Conservation (phyloP, 768 basidiomycete species). For the Podaxis sp. region DNA sequence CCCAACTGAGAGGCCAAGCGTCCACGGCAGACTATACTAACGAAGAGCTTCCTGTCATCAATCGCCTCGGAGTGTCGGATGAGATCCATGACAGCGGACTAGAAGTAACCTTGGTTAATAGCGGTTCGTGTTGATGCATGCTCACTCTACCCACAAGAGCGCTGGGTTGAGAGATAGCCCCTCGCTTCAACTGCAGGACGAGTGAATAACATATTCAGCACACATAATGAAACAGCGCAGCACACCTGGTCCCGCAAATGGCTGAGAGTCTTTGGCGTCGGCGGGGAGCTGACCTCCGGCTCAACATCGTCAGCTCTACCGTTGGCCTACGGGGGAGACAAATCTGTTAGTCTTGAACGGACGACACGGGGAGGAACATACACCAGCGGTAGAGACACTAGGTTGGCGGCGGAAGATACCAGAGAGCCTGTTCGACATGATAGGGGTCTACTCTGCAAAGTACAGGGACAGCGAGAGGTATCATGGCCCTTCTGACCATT, state of each 20-base stretch:
- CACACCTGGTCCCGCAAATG: constrained; percentile 45
- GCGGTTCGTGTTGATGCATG: neutral
- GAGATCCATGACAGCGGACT: constrained; percentile 65
- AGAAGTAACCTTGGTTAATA: neutral
- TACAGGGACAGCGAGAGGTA: neutral
- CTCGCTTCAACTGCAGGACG: constrained; percentile 41
- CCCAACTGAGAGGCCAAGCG: neutral
- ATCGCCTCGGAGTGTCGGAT: constrained; percentile 59
- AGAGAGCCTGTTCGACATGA: constrained; percentile 16
- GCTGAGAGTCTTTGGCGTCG: constrained; percentile 33
- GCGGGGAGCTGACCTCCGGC: constrained; percentile 16
- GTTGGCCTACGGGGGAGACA: constrained; percentile 14
- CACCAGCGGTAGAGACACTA: constrained; percentile 10
- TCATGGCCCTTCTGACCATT: neutral
- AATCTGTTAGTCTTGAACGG: neutral
- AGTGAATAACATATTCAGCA: neutral
- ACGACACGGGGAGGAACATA: neutral
- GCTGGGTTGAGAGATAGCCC: constrained; percentile 33
- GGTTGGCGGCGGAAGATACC: constrained; percentile 14
- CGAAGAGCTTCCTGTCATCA: constrained; percentile 78
- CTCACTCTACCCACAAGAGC: constrained; percentile 37
- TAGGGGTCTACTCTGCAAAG: neutral
- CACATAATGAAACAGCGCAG: neutral
- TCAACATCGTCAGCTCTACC: constrained; percentile 17
- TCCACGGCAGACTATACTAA: constrained; percentile 32